Base-by-base conservation (phyloP, 2,329 filamentous ascomycete species). In the Trichoderma koningiopsis region DNA sequence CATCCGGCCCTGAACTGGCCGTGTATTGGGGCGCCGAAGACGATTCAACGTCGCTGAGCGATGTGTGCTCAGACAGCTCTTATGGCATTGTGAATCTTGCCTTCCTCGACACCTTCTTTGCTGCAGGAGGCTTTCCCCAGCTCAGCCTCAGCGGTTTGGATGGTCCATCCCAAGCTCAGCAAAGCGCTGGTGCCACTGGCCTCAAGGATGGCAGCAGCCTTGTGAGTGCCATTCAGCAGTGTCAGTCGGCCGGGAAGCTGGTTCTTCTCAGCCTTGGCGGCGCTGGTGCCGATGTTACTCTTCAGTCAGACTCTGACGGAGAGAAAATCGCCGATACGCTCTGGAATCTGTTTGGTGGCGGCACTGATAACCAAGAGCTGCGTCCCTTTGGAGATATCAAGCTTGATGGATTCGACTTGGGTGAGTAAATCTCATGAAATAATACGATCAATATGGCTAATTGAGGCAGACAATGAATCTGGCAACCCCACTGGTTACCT, bases 321-420 rank as follows among this genome's bases (percentile, higher is more conserved):
- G 76, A 81, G 27, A 76, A 81, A 4, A 85, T 86, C 6, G 91
- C 90, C 0, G 79, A 89, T 65, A 83, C 86, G 14, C 78, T 93
- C 68, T 93, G 91, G 91, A 82, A 86, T 64, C 88, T 88, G 64
- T 93, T 92, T 76, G 90, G 91, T 2, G 75, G 77, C 11, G 75
- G 77, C 53, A 74, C 78, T 22, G 79, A 78, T 13, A 80, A 79
- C 37, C 78, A 76, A 2, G 80, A 80, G 5, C 83, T 87, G 65
- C 86, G 91, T 22, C 91, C 91, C 0, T 93, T 93, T 76, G 89
- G 89, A 61, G 78, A 80, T 24, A 86, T 88, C 10, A 82, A 86
- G n/a, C 80, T 93, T 55, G 90, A 93, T 76, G 91, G 91, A 3
- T 91, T 93, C 77, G 91, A 93, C 77, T 86, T 93, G 71, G 72